Evolutionary conservation across 2,329 filamentous ascomycete genomes (phyloP).

Genomic region (Pseudocercospora crystallina): DNA sequence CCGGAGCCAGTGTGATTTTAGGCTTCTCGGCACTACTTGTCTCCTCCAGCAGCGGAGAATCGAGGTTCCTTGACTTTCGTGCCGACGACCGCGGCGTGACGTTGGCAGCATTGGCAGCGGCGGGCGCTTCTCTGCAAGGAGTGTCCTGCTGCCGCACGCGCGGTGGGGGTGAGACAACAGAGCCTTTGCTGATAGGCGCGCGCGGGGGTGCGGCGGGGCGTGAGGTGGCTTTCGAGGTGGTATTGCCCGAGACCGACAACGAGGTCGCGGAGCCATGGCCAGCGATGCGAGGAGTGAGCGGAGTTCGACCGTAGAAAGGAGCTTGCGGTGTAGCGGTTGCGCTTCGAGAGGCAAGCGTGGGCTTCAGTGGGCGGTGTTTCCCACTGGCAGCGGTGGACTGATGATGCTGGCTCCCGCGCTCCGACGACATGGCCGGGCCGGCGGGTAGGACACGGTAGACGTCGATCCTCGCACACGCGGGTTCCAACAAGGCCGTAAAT

Average conservation of each 20-base stretch:
- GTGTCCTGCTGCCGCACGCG: conserved; percentile 38
- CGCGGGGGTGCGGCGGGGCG: conserved; percentile 34
- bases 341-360: conserved; percentile 18
- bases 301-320: conserved; percentile 38
- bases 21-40: too few species aligned
- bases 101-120: conserved; percentile 63
- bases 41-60: too few species aligned
- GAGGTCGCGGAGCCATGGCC: conserved; percentile 17
- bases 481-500: not conserved
- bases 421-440: conserved; percentile 14
- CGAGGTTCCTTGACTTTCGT: conserved; percentile 63
- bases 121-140: conserved; percentile 52
- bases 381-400: conserved; percentile 7
- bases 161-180: conserved; percentile 16
- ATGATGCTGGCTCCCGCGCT: conserved; percentile 9
- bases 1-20: conserved; percentile 4
- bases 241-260: not conserved
- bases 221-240: conserved; percentile 26
- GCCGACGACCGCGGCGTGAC: conserved; percentile 77
- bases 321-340: conserved; percentile 14
- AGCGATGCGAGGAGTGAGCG: conserved; percentile 59
- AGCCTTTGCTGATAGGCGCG: conserved; percentile 37
- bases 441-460: not conserved
- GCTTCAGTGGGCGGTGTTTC: conserved; percentile 20
- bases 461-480: not conserved